Conservation (phyloP, 495 filamentous ascomycete genomes). For the Penicillium pancosmium region DNA sequence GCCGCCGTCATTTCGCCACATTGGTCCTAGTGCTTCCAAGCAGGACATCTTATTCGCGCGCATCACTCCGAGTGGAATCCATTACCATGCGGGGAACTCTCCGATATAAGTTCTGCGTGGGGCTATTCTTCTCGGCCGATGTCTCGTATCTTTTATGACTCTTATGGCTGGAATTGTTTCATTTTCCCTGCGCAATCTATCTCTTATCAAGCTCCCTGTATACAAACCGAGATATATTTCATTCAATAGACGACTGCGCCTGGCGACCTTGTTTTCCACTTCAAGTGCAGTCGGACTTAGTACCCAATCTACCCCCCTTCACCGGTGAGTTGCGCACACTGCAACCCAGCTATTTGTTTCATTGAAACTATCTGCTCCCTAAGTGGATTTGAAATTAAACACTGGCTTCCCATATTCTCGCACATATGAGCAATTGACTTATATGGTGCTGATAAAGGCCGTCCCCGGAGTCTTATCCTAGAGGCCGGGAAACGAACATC, state of each 20-base stretch:
- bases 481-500: not conserved
- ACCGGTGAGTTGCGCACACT: conserved; percentile 8
- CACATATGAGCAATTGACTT: too few species aligned
- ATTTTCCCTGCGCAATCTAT: not conserved
- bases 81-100: conserved; percentile 20
- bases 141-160: conserved; percentile 14
- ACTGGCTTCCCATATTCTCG: too few species aligned
- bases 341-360: not conserved
- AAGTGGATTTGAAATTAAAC: too few species aligned
- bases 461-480: not conserved
- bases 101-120: conserved; percentile 24
- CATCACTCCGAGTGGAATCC: conserved; percentile 6
- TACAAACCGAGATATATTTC: not conserved
- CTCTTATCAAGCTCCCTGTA: not conserved
- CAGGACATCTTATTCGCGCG: conserved; percentile 9
- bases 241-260: not conserved
- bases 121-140: conserved; percentile 21
- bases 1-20: not conserved
- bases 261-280: not conserved
- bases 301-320: conserved; percentile 1
- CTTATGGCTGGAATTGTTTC: conserved; percentile 4
- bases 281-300: not conserved
- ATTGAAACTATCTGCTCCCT: not conserved
- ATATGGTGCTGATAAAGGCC: not conserved
- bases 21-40: not conserved